Base-by-base conservation (phyloP, 495 filamentous ascomycete species). In the Neurospora terricola region DNA sequence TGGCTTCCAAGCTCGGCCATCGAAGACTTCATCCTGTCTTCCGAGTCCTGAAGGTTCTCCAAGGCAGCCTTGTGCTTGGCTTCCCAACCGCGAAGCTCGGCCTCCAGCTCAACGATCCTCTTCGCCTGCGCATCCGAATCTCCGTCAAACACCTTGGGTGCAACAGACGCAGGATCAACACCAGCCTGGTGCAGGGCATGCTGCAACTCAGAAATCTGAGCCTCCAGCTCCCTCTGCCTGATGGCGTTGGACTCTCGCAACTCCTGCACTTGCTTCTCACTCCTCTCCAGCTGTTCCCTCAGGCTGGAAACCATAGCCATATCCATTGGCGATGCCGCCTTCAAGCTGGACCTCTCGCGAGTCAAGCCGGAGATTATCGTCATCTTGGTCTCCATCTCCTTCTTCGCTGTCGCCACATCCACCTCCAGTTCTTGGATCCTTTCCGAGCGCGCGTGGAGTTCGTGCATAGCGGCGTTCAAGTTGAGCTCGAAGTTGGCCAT, bases 301-400 rank as follows among this genome's bases (percentile, higher is more conserved):
- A 99, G 88, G 16, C 90, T 89, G 18, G 92, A 89, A n/a, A 98
- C 92, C 70, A 97, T 89, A 7, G 92, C 94, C 82, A 97, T 96
- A 77, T 99, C 96, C 80, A 98, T 91, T 16, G 94, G 92, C 12
- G 93, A 92, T 3, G 89, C 45, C 38, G 76, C 89, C 79, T 94
- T 93, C 82, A 97, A 88, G 80, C 92, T 94, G 3, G 93, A 93
- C 76, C 96, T 87, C 80, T 99, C 96, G 48, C 94, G 89, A 21
- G 96, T 96, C 40, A 99, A 87, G 7, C 96, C 96, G 21, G 94
- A 93, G 73, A 99, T 98, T 77, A 99, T 94, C 30, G 91, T 91
- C 82, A 92, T 92, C 87, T 98, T 98, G 72, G 87, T 89, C 74
- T 99, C 96, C 92, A 99, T 97, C 79, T 98, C 96, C 81, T 92